phyloP scores from a whole-genome alignment of 331 rosid species.

The Pyrus hybrid region DNA sequence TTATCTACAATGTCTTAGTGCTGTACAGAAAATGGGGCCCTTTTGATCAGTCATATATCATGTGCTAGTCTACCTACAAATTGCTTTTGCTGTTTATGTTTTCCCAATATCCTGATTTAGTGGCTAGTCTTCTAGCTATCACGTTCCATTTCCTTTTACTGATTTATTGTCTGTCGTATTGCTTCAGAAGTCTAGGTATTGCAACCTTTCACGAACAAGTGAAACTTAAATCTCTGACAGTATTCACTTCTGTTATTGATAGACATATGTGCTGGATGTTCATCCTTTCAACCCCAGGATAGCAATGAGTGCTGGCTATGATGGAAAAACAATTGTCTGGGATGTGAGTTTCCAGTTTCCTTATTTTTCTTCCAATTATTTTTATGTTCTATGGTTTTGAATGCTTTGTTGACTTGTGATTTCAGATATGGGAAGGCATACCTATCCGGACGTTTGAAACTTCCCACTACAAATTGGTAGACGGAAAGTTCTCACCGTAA shows the following conservation, averaged over 20 bases:
- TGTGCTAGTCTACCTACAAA: neutral
- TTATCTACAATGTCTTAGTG: neutral
- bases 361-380: slow-evolving; percentile 5
- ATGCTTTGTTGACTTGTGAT: slow-evolving; percentile 11
- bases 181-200: neutral
- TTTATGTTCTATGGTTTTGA: slow-evolving; percentile 11
- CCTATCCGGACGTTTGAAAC: slow-evolving; percentile 72
- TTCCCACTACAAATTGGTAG: slow-evolving; percentile 85
- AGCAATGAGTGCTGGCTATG: slow-evolving; percentile 99
- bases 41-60: neutral
- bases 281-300: slow-evolving; percentile 98
- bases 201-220: neutral
- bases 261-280: slow-evolving; percentile 99
- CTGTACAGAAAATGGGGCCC: neutral
- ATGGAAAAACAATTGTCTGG: slow-evolving; percentile 96
- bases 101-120: neutral
- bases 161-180: neutral
- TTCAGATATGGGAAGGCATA: slow-evolving; percentile 96
- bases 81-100: neutral
- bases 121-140: neutral
- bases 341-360: slow-evolving; percentile 71
- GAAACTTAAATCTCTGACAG: slow-evolving; percentile 1
- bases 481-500: slow-evolving; percentile 99
- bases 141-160: neutral
- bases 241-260: slow-evolving; percentile 19